These are phyloP conservation scores for Malania oleifera DNA, from an alignment of 164 flowering plant species.

Conservation along the genomic window DNA sequence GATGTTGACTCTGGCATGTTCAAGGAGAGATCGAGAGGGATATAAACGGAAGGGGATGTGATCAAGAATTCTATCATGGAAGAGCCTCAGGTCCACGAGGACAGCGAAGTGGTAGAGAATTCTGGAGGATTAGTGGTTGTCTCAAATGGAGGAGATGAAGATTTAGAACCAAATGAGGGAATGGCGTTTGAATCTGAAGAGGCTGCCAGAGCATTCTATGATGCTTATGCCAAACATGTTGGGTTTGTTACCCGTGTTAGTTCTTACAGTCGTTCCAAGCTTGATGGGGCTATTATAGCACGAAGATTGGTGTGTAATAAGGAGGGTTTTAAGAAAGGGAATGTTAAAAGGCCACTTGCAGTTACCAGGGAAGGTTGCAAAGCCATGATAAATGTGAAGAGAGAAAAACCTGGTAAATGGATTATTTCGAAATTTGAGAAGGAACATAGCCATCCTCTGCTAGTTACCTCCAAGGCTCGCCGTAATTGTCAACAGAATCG, in stretches of 20 bases:
- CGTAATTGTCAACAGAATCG: constrained; percentile 3
- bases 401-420: constrained; percentile 5
- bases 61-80: background rate
- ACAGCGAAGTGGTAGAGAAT: constrained; percentile 5
- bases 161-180: constrained; percentile 7
- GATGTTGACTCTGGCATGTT: background rate
- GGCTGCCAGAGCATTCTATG: constrained; percentile 3
- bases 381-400: constrained; percentile 5
- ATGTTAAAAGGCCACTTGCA: constrained; percentile 7
- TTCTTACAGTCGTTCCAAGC: constrained; percentile 5
- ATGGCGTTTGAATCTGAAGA: constrained; percentile 1
- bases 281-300: too few species aligned
- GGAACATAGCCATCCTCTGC: constrained; percentile 2
- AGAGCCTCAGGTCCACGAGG: background rate
- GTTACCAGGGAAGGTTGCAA: constrained; percentile 10
- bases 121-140: background rate
- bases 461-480: constrained; percentile 2
- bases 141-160: background rate
- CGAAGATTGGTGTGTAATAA: too few species aligned
- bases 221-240: constrained; percentile 6
- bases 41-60: background rate
- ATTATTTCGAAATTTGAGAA: constrained; percentile 5
- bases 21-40: background rate
- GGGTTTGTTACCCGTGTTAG: constrained; percentile 9
- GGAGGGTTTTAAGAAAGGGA: constrained; percentile 13